Evolutionary conservation across 441 rosid species (phyloP).

Genomic region (Monsonia emarginata): DNA sequence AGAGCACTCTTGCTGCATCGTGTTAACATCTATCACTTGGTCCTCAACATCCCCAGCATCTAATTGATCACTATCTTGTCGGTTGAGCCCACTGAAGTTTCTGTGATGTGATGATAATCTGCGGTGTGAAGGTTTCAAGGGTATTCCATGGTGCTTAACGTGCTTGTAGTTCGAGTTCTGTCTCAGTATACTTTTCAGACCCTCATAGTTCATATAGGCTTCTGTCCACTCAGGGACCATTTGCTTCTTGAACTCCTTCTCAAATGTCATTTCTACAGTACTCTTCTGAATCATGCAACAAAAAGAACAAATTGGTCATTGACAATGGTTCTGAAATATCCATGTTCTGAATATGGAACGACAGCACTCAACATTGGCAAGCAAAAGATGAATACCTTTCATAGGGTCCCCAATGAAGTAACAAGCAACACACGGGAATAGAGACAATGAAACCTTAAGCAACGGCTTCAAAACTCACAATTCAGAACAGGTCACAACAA

Average conservation of each 20-base stretch:
- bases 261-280: conserved; percentile 15
- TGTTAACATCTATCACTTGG: conserved; percentile 38
- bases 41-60: conserved; percentile 33
- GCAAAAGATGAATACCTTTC: neutral
- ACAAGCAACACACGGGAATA: neutral
- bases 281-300: neutral
- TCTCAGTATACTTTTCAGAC: conserved; percentile 39
- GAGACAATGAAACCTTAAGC: neutral
- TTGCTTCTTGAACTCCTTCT: conserved; percentile 48
- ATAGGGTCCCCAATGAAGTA: neutral
- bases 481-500: too few relatives aligned
- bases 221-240: conserved; percentile 69
- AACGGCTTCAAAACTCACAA: neutral
- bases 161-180: conserved; percentile 20
- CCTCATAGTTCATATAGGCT: conserved; percentile 59
- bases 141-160: neutral
- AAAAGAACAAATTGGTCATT: neutral
- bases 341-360: neutral
- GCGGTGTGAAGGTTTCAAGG: conserved; percentile 12
- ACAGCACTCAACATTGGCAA: neutral
- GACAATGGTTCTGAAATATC: neutral
- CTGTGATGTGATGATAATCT: conserved; percentile 35
- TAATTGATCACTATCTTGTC: conserved; percentile 22
- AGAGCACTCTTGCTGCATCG: conserved; percentile 20
- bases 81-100: conserved; percentile 65